Conservation (phyloP, 1,284 basidiomycete genomes). For the Puccinia horiana region DNA sequence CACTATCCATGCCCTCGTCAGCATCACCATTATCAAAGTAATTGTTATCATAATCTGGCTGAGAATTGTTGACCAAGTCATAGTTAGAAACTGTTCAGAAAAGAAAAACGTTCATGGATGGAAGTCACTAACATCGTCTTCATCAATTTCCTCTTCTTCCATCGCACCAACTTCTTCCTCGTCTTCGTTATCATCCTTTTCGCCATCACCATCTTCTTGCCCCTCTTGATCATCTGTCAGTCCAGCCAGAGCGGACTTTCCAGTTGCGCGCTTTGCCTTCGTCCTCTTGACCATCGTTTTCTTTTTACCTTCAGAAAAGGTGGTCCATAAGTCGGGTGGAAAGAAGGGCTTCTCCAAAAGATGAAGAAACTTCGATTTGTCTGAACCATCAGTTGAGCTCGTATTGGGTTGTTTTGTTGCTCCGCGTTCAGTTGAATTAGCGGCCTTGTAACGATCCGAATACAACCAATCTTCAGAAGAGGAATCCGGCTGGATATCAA, state of each 20-base stretch:
- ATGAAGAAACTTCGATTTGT: conserved; percentile 19
- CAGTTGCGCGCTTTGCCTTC: background rate
- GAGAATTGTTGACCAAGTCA: background rate
- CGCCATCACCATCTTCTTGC: conserved; percentile 33
- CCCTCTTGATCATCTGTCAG: background rate
- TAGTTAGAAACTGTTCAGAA: background rate
- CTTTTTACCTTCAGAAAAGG: conserved; percentile 40
- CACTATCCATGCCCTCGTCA: conserved; percentile 38
- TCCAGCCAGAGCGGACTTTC: conserved; percentile 2
- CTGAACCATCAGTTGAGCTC: background rate
- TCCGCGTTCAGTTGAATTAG: background rate
- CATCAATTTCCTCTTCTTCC: conserved; percentile 41
- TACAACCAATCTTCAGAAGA: conserved; percentile 17
- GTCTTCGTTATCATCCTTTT: conserved; percentile 34
- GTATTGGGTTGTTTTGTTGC: background rate
- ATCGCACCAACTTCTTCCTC: conserved; percentile 19
- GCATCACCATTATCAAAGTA: conserved; percentile 47
- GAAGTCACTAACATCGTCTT: conserved; percentile 44
- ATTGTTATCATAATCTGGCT: conserved; percentile 48
- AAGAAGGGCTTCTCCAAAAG: conserved; percentile 32
- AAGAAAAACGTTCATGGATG: background rate
- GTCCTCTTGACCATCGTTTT: background rate
- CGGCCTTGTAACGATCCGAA: conserved; percentile 40
- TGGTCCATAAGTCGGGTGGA: conserved; percentile 38
- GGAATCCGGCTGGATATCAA: conserved; percentile 1